These are phyloP conservation scores for Flueggea neowawraea DNA, from an alignment of 441 rosid genomes.

Conservation along the genomic window DNA sequence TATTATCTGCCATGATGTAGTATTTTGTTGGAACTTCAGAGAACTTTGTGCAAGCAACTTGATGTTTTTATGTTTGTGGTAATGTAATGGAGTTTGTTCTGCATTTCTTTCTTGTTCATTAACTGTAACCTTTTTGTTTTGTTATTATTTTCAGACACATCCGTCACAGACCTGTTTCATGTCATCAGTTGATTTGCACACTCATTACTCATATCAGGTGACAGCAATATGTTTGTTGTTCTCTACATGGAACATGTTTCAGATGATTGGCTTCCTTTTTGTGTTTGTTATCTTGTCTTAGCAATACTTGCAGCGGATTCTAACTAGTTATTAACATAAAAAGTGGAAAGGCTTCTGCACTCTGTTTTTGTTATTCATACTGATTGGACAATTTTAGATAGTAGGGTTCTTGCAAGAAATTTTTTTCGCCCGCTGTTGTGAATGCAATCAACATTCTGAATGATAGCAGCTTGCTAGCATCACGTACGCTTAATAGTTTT, in stretches of 20 bases:
- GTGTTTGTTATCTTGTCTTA: not conserved
- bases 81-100: not conserved
- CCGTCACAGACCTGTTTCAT: slow-evolving; percentile 97
- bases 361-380: too few species aligned
- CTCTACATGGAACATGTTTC: not conserved
- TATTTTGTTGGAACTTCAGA: slow-evolving; percentile 3
- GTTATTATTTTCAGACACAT: slow-evolving; percentile 70
- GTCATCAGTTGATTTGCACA: slow-evolving; percentile 98
- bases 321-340: not conserved
- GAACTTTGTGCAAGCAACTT: not conserved
- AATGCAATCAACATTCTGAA: too few species aligned
- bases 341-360: too few species aligned
- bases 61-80: not conserved
- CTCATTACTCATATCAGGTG: slow-evolving; percentile 97
- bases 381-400: too few species aligned
- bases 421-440: too few species aligned
- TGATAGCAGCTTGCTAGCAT: too few species aligned
- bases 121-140: slow-evolving; percentile 11
- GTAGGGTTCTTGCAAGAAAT: too few species aligned
- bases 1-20: not conserved
- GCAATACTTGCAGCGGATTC: not conserved
- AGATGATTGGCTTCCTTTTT: not conserved
- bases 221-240: not conserved
- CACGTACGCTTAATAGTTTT: too few species aligned
- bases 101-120: not conserved